Base-by-base conservation (phyloP, 1,139 yeast species). In the Pichia terricola region DNA sequence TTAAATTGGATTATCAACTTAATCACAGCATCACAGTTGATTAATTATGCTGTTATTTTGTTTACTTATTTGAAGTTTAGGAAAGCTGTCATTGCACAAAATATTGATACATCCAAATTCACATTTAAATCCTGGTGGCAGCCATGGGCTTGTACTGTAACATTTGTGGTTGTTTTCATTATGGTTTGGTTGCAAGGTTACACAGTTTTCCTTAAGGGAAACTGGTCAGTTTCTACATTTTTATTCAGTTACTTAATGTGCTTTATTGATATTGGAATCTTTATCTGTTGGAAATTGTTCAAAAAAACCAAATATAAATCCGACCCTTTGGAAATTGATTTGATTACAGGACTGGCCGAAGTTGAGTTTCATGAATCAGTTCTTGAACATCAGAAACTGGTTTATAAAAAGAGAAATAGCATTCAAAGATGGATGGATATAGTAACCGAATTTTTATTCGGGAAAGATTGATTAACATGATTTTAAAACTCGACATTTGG, bases 11-110 rank as follows among this genome's bases (percentile, higher is more conserved):
- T 86, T 61, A 80, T 84, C 44, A 80, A 77, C 54, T 67, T 86
- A 53, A 81, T 83, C 54, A 85, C 95, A 2, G 85, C 89, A 1
- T 81, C 89, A 3, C 91, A 84, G 62, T 67, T 85, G 53, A 75
- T 85, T 56, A 84, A 82, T 60, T 84, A 80, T 56, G 73, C 75
- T 38, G 70, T 77, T 51, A 77, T 86, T 70, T 66, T 77, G 47
- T 59, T 78, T 36, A 79, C 82, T 3, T 86, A 81, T 51, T 49
- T 70, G 50, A 78, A 72, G 63, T 86, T 85, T 64, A 73, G 75
- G 62, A 67, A 71, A 43, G 91, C 89, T 3, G 69, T 76, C 53
- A 59, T 67, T 38, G 77, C 71, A 1, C 89, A 82, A 54, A 74
- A 75, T 7, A 63, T 79, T 37, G 70, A 72, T 44, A 63, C 89